Conservation (phyloP, 2,329 filamentous ascomycete genomes). For the Fusarium liriodendri region DNA sequence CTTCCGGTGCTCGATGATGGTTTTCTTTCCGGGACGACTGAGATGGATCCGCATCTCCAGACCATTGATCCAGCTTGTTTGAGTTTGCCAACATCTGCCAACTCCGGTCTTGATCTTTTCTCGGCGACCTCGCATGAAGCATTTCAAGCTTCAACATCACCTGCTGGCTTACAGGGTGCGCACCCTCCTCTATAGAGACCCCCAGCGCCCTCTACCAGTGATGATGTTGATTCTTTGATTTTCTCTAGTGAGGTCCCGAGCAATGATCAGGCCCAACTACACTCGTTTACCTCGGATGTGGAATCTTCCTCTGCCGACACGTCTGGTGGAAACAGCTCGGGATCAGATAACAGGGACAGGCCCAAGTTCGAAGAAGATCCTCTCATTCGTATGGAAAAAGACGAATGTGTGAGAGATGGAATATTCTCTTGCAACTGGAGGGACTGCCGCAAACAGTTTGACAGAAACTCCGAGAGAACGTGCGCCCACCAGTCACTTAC, state of each 20-base stretch:
- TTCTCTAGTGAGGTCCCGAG: background rate
- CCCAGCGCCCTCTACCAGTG: constrained; percentile 1
- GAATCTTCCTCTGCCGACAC: background rate
- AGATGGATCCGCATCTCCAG: constrained; percentile 1
- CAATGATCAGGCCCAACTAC: background rate
- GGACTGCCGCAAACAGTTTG: constrained; percentile 10
- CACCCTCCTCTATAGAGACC: constrained; percentile 28
- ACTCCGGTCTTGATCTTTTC: background rate
- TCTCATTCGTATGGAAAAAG: constrained; percentile 19
- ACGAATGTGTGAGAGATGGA: constrained; percentile 28
- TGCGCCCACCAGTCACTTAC: background rate
- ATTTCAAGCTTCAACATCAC: background rate
- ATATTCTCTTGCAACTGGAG: constrained; percentile 21
- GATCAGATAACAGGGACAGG: background rate
- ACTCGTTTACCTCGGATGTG: background rate
- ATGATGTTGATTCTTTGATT: background rate
- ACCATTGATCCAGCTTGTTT: background rate
- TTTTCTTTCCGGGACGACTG: background rate
- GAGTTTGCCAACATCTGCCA: background rate
- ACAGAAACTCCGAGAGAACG: constrained; percentile 23
- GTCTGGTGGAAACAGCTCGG: background rate
- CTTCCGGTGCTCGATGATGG: background rate
- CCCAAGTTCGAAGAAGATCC: too few relatives aligned
- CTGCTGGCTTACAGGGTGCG: constrained; percentile 7
- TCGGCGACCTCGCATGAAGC: background rate